Base-by-base conservation (phyloP, 208 protist species). In the Acanthamoeba quina region DNA sequence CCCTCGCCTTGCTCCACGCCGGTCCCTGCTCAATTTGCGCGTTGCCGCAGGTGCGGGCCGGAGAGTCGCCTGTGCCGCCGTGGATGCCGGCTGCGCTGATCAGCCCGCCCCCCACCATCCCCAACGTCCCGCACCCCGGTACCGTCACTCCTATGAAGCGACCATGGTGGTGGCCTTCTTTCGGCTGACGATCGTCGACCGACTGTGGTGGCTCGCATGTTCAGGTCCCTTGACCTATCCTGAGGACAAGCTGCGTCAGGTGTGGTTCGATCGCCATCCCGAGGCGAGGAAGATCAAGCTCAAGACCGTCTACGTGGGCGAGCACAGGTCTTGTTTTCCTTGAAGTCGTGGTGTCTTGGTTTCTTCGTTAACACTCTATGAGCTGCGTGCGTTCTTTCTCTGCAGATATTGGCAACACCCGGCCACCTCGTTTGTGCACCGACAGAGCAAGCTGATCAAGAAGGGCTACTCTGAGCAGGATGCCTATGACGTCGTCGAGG, bases 181-280 rank as follows among this genome's bases (percentile, higher is more conserved):
- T 44, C 41, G 41, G 41, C 41, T 44, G 41, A 44, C 41, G 41
- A 44, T 44, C 41, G 41, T 44, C 41, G 41, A 9, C 7, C n/a
- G n/a, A n/a, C n/a, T 37, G 37, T 37, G 37, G 37, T 44, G n/a
- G 4, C n/a, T 31, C 15, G 29, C 24, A 26, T 47, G 11, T 11
- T 10, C 47, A 83, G 74, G 74, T 24, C 21, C 5, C 9, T 10
- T 83, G 13, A 58, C 6, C 13, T 83, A 83, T 34, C 74, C 74
- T 7, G 74, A 83, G 74, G 74, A 83, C 47, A 83, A 83, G 74
- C 74, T 83, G 15, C 74, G 74, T 26, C 5, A 83, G 74, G 74
- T 83, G 15, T 83, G 74, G 74, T 83, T 83, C 74, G 74, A 83
- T 15, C 74, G 74, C 47, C 74, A 83, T 31, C 74, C 74, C 74